These are phyloP conservation scores for Aquilaria yunnanensis DNA, from an alignment of 345 rosid species.

Conservation along the genomic window DNA sequence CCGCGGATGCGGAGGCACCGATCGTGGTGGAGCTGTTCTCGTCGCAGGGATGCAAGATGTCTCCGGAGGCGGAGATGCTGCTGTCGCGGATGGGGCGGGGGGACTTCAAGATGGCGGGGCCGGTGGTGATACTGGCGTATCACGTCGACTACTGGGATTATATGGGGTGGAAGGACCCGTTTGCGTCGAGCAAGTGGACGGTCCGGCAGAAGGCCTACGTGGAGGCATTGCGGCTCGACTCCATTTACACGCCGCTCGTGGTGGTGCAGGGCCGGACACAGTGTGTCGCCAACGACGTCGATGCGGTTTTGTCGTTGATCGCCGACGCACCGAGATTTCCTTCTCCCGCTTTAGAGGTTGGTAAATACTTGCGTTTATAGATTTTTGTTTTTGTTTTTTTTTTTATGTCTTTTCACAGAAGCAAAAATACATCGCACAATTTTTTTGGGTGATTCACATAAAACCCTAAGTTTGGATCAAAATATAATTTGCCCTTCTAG, in stretches of 20 bases:
- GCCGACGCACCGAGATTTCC: constrained; percentile 57
- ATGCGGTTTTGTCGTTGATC: constrained; percentile 44
- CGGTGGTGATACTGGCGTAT: constrained; percentile 57
- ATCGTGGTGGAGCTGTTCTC: constrained; percentile 84
- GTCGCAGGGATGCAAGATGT: constrained; percentile 80
- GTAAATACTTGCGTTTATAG: too few species aligned
- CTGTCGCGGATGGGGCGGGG: constrained; percentile 89
- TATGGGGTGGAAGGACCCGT: constrained; percentile 95
- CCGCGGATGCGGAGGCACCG: constrained; percentile 42
- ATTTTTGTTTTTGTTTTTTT: not conserved
- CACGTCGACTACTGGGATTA: constrained; percentile 96
- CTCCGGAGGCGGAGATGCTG: constrained; percentile 76
- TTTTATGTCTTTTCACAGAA: not conserved
- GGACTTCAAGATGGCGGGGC: constrained; percentile 55
- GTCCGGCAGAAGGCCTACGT: constrained; percentile 89
- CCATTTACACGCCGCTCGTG: constrained; percentile 86
- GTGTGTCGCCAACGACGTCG: constrained; percentile 60
- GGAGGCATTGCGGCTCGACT: constrained; percentile 71
- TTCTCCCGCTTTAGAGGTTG: constrained; percentile 51
- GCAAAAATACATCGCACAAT: not conserved
- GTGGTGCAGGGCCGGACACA: constrained; percentile 71
- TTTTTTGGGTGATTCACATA: not conserved
- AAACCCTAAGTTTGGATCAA: too few species aligned
- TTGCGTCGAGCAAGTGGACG: constrained; percentile 70
- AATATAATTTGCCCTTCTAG: too few species aligned